phyloP scores from a whole-genome alignment of 2,329 filamentous ascomycete species.

The Verticillium nubilum region DNA sequence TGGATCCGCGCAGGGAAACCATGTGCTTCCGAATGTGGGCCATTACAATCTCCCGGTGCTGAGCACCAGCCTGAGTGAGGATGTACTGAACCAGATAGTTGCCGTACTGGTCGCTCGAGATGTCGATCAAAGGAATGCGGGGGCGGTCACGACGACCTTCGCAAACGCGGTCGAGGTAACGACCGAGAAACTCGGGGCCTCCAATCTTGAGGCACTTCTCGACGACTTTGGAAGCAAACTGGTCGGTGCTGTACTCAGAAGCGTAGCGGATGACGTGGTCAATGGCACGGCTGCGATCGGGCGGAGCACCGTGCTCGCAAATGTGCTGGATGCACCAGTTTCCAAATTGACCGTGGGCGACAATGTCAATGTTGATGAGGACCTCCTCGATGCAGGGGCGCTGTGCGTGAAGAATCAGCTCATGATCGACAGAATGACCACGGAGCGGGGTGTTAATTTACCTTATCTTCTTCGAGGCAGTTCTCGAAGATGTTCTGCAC shows the following conservation, averaged over 20 bases:
- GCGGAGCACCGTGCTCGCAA: slow-evolving; percentile 89
- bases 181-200: slow-evolving; percentile 80
- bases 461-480: slow-evolving; percentile 97
- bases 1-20: slow-evolving; percentile 96
- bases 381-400: slow-evolving; percentile 97
- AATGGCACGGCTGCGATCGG: slow-evolving; percentile 86
- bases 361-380: slow-evolving; percentile 87
- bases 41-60: slow-evolving; percentile 90
- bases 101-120: slow-evolving; percentile 96
- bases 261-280: slow-evolving; percentile 93
- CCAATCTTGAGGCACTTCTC: slow-evolving; percentile 99
- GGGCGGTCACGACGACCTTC: slow-evolving; percentile 86
- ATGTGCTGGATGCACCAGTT: slow-evolving; percentile 99
- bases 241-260: slow-evolving; percentile 96
- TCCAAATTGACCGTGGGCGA: slow-evolving; percentile 95
- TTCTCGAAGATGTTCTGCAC: slow-evolving; percentile 99
- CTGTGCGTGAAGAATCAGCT: slow-evolving; percentile 38
- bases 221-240: slow-evolving; percentile 98
- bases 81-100: slow-evolving; percentile 99
- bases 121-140: slow-evolving; percentile 95
- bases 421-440: background rate
- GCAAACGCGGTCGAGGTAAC: slow-evolving; percentile 90
- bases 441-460: slow-evolving; percentile 31
- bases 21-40: slow-evolving; percentile 97
- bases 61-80: slow-evolving; percentile 76